Evolutionary conservation across 306 rosid species (phyloP), one percentile per base, ranked within the genome.

Genomic region (Pterocarpus santalinus): DNA sequence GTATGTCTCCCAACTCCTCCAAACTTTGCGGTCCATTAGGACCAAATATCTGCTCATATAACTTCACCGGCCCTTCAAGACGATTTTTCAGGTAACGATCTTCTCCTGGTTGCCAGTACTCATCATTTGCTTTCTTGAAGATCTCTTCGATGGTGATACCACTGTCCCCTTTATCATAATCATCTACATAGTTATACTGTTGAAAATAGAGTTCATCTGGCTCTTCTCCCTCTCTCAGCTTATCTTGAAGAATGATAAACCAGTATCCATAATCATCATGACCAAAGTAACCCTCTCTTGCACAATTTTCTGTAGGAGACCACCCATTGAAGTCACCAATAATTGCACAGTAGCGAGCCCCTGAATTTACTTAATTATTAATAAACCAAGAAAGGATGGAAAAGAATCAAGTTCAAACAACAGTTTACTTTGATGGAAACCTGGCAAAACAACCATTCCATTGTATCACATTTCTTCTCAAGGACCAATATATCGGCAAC

Each of bases 21-120:
- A 89, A 72, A 16, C 96, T 88, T 86, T 93, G 97, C 52, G 99
- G 97, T 69, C 99, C 99, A 81, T 95, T 93, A 85, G 99, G 99
- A 75, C 99, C 99, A 83, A 95, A 95, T 49, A 93, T 46, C 85
- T 95, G 87, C 87, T 95, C 99, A 70, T 91, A 95, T 72, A 95
- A 86, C 88, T 91, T 95, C 2, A 89, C 97, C 41, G 99, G 95
- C 65, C 83, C 90, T 78, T 91, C 99, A 22, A 83, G 84, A 55
- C 94, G 99, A 78, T 89, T 85, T 36, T 93, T 91, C 7, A 91
- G 8, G 76, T 84, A 95, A 68, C 93, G 89, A 79, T 95, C 96
- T 88, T 95, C 98, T 44, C 98, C 99, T 28, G 98, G 96, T 84
- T 93, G 92, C 99, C 99, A 95, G 77, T 93, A 95, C 73, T 91